phyloP scores from a whole-genome alignment of 1,284 basidiomycete genomes.

The Pseudozyma hubeiensis region DNA sequence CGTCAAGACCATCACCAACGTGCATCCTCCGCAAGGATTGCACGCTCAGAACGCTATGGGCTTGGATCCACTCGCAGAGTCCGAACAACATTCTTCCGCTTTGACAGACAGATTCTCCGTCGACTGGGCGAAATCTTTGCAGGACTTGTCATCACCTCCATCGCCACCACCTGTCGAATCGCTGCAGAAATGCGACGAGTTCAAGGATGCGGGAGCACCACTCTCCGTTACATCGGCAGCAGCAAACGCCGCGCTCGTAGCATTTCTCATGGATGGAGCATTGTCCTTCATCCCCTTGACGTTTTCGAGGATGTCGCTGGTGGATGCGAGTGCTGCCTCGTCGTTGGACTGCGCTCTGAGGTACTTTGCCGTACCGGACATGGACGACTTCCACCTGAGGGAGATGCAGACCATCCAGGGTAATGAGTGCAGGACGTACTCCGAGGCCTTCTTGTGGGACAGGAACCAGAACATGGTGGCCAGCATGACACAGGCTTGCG shows the following conservation, averaged over 20 bases:
- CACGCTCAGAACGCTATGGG: conserved; percentile 35
- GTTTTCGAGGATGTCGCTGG: conserved; percentile 38
- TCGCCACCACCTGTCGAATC: conserved; percentile 5
- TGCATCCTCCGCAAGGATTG: conserved; percentile 24
- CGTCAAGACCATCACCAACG: conserved; percentile 11
- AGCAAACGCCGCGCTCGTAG: conserved; percentile 34
- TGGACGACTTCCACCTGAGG: conserved; percentile 50
- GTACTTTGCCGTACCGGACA: conserved; percentile 52
- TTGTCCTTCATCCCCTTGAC: conserved; percentile 63
- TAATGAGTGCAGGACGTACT: conserved; percentile 52
- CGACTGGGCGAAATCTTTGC: conserved; percentile 44
- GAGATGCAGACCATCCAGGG: conserved; percentile 51
- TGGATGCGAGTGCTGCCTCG: conserved; percentile 46
- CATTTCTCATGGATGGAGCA: conserved; percentile 57
- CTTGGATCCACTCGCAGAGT: conserved; percentile 23
- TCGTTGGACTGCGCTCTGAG: conserved; percentile 62
- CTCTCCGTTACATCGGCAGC: conserved; percentile 18
- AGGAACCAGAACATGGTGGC: conserved; percentile 38
- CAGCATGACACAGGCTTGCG: conserved; percentile 50
- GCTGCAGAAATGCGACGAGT: conserved; percentile 6
- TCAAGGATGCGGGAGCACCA: conserved; percentile 11
- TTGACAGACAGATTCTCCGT: conserved; percentile 36
- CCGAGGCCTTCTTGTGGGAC: conserved; percentile 49
- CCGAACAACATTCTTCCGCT: conserved; percentile 20
- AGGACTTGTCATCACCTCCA: conserved; percentile 12